Base-by-base conservation (phyloP, 1,284 basidiomycete genomes). In the Fomitiporia mediterranea region DNA sequence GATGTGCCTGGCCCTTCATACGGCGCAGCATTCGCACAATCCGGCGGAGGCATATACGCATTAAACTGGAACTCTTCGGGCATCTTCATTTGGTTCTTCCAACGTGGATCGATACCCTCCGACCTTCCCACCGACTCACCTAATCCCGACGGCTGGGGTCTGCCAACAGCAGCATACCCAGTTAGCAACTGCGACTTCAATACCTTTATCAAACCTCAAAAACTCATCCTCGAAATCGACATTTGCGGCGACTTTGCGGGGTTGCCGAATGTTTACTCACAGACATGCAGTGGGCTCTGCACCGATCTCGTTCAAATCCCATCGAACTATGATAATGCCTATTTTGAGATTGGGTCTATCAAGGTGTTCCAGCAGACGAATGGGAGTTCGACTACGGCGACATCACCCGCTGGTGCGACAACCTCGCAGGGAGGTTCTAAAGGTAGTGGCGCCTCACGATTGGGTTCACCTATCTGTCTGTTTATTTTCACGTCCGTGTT, bases 11-110 rank as follows among this genome's bases (percentile, higher is more conserved):
- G 69, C 1, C 55, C 60, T 6, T 57, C 57, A 0, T 79, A 69
- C 59, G 77, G 77, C 1, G 60, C 65, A 43, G 64, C 62, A 0
- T 74, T 76, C 63, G 73, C 75, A 57, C 62, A 53, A 0, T 64
- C 51, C 7, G 74, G 74, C 8, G 76, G 77, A 4, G 76, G 75
- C 1, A 73, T 75, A 2, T 76, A 70, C 44, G 75, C 71, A 2
- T 72, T 72, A 65, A 64, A 72, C 17, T 77, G 74, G 73, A 68
- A 73, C 53, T 64, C 64, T 8, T 58, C 64, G 27, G 77, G 77
- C 0, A 68, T 80, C 52, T 63, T 64, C n/a, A 69, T 79, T 21
- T 80, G 75, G 72, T 70, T 72, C 54, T 76, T 73, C 67, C 64
- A 65, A 32, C 58, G 58, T 39, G 19, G 27, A 0, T 27, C 53